A percentile compares a stretch with the other conserved stretches of the same genome.
Conservation (phyloP, 306 rosid species). For the Cucumis cinereus region DNA sequence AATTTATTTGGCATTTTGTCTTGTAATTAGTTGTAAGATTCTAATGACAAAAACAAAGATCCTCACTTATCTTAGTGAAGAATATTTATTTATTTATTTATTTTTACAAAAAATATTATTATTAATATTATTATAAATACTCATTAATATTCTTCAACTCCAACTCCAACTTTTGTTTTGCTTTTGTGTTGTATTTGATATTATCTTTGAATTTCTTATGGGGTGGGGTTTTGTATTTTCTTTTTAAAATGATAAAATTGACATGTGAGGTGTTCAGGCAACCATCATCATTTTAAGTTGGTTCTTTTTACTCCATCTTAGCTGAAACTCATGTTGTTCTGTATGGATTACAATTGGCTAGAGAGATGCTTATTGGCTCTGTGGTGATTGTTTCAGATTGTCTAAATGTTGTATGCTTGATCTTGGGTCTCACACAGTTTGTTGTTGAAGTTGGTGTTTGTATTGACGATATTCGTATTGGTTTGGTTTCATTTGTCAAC, state of each 20-base stretch:
- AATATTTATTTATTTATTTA: neutral
- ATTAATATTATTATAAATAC: neutral
- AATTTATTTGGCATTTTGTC: neutral
- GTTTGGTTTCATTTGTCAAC: no score
- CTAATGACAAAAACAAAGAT: constrained; percentile 19
- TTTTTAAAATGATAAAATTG: neutral
- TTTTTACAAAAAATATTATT: neutral
- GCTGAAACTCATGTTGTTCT: no score
- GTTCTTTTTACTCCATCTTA: no score
- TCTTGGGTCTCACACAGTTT: no score
- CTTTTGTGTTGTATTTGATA: neutral
- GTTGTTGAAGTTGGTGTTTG: no score
- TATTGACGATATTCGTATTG: no score
- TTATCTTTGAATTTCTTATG: neutral
- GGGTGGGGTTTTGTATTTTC: neutral
- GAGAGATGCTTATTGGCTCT: no score
- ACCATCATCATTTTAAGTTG: neutral
- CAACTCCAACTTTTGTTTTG: neutral
- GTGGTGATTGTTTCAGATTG: no score
- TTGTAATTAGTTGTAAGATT: constrained; percentile 15
- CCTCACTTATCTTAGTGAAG: constrained; percentile 17
- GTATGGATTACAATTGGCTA: no score
- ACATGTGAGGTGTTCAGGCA: neutral
- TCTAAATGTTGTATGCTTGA: no score
- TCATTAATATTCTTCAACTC: neutral